phyloP scores from a whole-genome alignment of 2,329 filamentous ascomycete species.

The Pseudogymnoascus sp. region DNA sequence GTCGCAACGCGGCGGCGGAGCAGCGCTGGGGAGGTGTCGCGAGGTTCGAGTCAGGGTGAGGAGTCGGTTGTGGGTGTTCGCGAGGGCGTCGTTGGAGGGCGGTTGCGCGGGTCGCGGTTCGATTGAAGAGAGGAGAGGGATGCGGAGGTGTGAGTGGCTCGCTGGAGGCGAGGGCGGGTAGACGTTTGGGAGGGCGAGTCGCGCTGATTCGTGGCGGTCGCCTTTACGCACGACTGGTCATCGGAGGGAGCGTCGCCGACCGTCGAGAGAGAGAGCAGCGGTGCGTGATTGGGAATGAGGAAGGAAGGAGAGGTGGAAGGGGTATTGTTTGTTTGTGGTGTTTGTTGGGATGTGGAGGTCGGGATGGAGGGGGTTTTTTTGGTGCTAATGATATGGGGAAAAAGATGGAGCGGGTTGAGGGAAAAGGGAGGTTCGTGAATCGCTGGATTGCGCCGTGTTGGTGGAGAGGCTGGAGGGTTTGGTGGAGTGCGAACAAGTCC shows the following conservation, averaged over 20 bases:
- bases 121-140: not conserved
- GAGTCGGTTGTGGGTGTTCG: not conserved
- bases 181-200: not conserved
- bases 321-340: not conserved
- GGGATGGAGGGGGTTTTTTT: not conserved
- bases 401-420: not conserved
- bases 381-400: not conserved
- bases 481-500: not conserved
- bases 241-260: not conserved
- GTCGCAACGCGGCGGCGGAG: not conserved
- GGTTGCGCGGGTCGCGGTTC: too few relatives aligned
- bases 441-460: not conserved
- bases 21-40: not conserved
- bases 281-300: not conserved
- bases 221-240: not conserved
- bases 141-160: not conserved
- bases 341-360: not conserved
- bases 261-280: not conserved
- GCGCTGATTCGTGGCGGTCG: not conserved
- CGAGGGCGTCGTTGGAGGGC: not conserved
- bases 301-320: not conserved
- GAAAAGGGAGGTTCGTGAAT: not conserved
- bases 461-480: slow-evolving; percentile 1
- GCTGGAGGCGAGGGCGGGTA: not conserved
- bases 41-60: not conserved